Base-by-base conservation (phyloP, 768 basidiomycete species). In the Leccinum imitatum region DNA sequence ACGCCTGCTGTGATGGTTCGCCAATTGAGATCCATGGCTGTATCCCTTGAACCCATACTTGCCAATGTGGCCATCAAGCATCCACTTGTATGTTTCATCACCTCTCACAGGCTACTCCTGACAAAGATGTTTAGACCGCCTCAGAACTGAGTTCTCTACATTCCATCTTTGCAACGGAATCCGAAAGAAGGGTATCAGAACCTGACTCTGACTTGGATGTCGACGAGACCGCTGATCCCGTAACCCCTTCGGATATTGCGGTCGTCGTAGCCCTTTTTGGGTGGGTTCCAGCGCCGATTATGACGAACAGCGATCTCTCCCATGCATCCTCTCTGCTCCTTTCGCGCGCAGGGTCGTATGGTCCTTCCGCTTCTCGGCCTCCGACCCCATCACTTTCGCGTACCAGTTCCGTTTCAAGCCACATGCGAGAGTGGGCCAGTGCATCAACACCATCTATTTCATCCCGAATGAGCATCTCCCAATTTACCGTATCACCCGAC, bases 61-160 rank as follows among this genome's bases (percentile, higher is more conserved):
- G 71, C 80, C 54, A 79, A 79, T 53, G 76, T 91, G 14, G 72
- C 79, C 48, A 79, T 89, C 54, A 86, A 84, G 66, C 91, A 93
- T 65, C 91, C 92, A 39, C 75, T 93, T 56, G 91, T 93, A 70
- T 46, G 83, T 73, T 13, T 15, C 44, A 52, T 59, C 37, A 53
- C 48, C 33, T 47, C 25, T 25, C 58, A 58, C 17, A 23, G 53
- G 35, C 50, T 21, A 3, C 14, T 21, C 53, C 33, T 74, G 35
- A 65, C 60, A 30, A 53, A n/a, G 27, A 50, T 48, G 23, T 52
- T 50, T 63, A 93, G 90, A 84, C 83, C 1, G 65, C 80, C 21
- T 79, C 75, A 1, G 89, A 92, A 67, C 71, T 87, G 2, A 78
- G 78, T 39, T 79, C 82, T 7, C 69, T 91, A 33, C 71, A 74